These are phyloP conservation scores for Cystobasidiaceae sp. DNA, from an alignment of 1,284 basidiomycete species.

Conservation along the genomic window DNA sequence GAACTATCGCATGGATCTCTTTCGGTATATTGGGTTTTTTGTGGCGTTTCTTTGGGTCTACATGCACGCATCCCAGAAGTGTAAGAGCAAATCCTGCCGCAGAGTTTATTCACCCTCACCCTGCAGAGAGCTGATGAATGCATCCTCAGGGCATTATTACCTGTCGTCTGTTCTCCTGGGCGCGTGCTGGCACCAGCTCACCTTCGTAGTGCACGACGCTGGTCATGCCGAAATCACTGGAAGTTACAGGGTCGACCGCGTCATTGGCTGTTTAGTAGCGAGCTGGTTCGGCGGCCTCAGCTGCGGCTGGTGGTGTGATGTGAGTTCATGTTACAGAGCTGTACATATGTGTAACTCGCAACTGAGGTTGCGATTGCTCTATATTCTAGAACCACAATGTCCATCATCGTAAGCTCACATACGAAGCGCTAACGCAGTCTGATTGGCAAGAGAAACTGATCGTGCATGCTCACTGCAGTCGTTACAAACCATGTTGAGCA, in stretches of 20 bases:
- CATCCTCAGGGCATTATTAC: conserved; percentile 51
- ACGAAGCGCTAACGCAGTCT: no score
- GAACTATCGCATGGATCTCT: conserved; percentile 78
- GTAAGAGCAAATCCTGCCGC: no score
- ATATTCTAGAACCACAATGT: conserved; percentile 98
- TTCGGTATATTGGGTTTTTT: conserved; percentile 67
- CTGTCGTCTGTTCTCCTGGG: conserved; percentile 74
- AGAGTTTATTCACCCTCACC: no score
- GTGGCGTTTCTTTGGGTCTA: conserved; percentile 61
- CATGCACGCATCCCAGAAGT: conserved; percentile 41
- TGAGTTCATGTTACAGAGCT: no score
- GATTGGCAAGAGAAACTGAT: no score
- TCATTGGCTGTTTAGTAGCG: conserved; percentile 74
- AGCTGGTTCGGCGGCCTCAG: conserved; percentile 88
- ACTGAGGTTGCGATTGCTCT: no score
- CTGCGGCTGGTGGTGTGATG: conserved; percentile 96
- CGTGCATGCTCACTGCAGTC: no score
- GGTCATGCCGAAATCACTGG: conserved; percentile 93
- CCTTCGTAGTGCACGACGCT: conserved; percentile 88
- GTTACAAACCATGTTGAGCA: conserved; percentile 97
- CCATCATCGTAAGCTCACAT: conserved; percentile 72
- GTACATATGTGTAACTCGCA: no score
- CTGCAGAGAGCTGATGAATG: background rate
- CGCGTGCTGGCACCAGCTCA: conserved; percentile 88
- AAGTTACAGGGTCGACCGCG: conserved; percentile 72